phyloP scores from a whole-genome alignment of 768 basidiomycete species.

The Ramaria rubella region DNA sequence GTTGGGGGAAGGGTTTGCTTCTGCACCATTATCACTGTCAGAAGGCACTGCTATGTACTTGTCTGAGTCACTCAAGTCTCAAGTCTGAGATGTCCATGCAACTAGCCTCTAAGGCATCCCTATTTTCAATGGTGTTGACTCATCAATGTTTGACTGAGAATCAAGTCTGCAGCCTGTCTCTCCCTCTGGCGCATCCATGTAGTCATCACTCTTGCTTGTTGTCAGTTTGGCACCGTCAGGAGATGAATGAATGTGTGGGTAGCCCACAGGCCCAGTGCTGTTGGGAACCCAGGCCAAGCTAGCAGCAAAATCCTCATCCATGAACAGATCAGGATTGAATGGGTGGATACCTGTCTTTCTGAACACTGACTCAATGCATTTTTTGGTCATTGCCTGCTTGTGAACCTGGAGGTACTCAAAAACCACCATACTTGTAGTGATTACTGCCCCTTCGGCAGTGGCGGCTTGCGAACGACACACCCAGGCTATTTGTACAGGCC shows the following conservation, averaged over 20 bases:
- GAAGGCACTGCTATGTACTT: too few species aligned
- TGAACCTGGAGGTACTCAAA: not conserved
- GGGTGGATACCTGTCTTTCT: not conserved
- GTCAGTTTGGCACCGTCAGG: not conserved
- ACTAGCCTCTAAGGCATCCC: too few species aligned
- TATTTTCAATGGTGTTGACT: too few species aligned
- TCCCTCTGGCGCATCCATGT: too few species aligned
- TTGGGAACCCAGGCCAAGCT: not conserved
- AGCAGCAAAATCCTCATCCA: not conserved
- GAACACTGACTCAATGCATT: not conserved
- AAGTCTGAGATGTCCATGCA: too few species aligned
- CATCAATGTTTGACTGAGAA: too few species aligned
- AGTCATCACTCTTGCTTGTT: too few species aligned
- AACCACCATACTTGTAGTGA: not conserved
- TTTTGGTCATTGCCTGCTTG: not conserved
- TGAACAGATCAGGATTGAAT: not conserved
- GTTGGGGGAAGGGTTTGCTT: too few species aligned
- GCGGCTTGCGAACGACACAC: conserved; percentile 19
- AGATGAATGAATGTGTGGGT: not conserved
- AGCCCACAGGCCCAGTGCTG: not conserved
- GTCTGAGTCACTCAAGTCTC: too few species aligned
- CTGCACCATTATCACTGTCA: too few species aligned
- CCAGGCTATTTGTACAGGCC: conserved; percentile 27
- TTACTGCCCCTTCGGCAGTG: not conserved
- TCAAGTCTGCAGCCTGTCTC: too few species aligned